Conservation (phyloP, 306 rosid species). For the Trichosanthes cucumerina region DNA sequence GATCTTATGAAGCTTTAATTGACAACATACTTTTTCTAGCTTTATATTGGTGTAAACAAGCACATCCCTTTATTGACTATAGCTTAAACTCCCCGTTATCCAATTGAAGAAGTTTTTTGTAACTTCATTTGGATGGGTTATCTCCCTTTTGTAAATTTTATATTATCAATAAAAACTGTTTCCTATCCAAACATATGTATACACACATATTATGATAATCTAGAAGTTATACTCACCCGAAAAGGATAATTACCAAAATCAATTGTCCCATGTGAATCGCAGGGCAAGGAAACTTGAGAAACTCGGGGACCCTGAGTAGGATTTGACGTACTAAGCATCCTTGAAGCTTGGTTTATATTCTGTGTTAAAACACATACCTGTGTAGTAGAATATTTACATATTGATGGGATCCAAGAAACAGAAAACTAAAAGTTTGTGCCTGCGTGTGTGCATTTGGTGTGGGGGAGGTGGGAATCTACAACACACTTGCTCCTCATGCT, state of each 20-base stretch:
- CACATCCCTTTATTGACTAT: too few relatives aligned
- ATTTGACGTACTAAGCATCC: constrained; percentile 27
- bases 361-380: constrained; percentile 67
- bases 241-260: constrained; percentile 84
- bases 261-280: constrained; percentile 75
- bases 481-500: constrained; percentile 77
- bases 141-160: too few relatives aligned
- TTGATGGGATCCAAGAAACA: not conserved
- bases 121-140: too few relatives aligned
- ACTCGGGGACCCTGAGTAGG: constrained; percentile 48
- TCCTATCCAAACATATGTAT: too few relatives aligned
- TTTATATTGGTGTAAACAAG: too few relatives aligned
- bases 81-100: too few relatives aligned
- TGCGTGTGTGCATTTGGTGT: not conserved
- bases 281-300: constrained; percentile 86
- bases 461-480: not conserved
- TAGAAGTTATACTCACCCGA: constrained; percentile 48
- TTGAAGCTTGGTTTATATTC: constrained; percentile 52
- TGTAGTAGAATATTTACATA: constrained; percentile 16
- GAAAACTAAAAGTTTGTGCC: not conserved
- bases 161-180: too few relatives aligned
- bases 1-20: too few relatives aligned
- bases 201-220: not conserved
- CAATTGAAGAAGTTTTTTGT: too few relatives aligned
- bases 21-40: too few relatives aligned